Evolutionary conservation across 1,139 yeast species (phyloP).

Genomic region (Protomyces lactucae-debilis): DNA sequence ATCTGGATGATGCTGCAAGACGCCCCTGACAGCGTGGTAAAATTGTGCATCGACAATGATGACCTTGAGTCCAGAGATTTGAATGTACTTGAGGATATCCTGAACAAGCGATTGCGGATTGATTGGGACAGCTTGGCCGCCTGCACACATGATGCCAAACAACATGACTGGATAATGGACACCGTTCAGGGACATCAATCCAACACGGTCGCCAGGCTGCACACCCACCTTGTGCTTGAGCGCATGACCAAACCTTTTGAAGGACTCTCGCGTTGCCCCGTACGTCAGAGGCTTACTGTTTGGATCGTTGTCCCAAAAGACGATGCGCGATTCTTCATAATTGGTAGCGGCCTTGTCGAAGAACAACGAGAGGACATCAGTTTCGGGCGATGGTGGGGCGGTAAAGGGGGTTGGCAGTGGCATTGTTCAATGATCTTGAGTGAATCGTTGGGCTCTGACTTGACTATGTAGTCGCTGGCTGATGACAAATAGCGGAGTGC

Average conservation of each 20-base stretch:
- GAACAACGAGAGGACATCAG: conserved; percentile 1
- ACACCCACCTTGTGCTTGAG: neutral
- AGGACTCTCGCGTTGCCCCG: neutral
- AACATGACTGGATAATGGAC: conserved; percentile 2
- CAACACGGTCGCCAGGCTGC: neutral
- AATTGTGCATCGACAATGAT: neutral
- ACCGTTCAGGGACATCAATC: neutral
- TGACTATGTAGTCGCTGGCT: too few relatives aligned
- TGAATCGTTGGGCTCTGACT: too few relatives aligned
- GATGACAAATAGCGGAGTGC: too few relatives aligned
- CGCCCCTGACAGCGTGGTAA: neutral
- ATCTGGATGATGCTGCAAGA: neutral
- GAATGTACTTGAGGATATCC: conserved; percentile 1
- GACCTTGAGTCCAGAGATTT: neutral
- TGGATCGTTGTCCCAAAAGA: neutral
- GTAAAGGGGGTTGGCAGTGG: conserved; percentile 1
- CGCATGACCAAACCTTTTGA: neutral
- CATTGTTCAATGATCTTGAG: neutral
- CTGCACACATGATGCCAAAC: conserved; percentile 7
- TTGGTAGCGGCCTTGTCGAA: conserved; percentile 4
- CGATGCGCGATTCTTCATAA: neutral
- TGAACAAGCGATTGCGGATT: neutral
- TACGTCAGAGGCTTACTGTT: neutral
- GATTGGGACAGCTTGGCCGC: neutral
- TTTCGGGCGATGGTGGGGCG: neutral